Evolutionary conservation across 163 green algal species (phyloP), one percentile per base, ranked within the genome.

Genomic region (Volvox carteri): DNA sequence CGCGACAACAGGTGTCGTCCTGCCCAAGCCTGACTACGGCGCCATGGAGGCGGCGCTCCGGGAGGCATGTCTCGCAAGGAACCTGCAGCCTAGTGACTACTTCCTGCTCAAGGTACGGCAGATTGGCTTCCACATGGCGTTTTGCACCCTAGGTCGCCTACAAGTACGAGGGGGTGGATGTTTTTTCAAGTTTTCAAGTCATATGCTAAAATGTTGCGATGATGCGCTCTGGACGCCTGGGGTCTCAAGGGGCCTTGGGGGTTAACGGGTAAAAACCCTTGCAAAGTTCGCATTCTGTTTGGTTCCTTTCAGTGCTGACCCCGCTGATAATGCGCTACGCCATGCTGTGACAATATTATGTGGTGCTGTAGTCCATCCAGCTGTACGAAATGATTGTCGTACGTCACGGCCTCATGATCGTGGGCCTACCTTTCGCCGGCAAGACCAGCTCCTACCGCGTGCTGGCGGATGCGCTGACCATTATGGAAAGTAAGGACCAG

Each of bases 371-470:
- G 89, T 78, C 56, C 30, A 92, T 93, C 72, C 91, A 96, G 86
- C 91, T 96, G 48, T 93, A 93, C 89, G 92, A 94, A 83, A 94
- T 94, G 84, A 94, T 95, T 35, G 86, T 95, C 33, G 93, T 96
- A 39, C 92, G 93, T 6, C 94, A 96, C 88, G 95, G 95, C 42
- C 92, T 97, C 30, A 97, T 98, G 95, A 90, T 98, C 67, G 95
- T 98, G 56, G 95, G 95, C 33, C 80, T 93, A 84, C 94, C 95
- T 18, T 96, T 97, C 79, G 84, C 86, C 21, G 95, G 93, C 80
- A 98, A 98, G 87, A 94, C 91, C 18, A 81, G 85, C 54, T 94
- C 87, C 37, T 95, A 94, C 86, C 86, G 87, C 23, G 84, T 96
- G 65, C 92, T 97, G 52, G 93, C 93, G 21, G 91, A 89, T 44